These are phyloP conservation scores for Amaranthus cruentus DNA, from an alignment of 148 eudicot genomes.

Conservation along the genomic window DNA sequence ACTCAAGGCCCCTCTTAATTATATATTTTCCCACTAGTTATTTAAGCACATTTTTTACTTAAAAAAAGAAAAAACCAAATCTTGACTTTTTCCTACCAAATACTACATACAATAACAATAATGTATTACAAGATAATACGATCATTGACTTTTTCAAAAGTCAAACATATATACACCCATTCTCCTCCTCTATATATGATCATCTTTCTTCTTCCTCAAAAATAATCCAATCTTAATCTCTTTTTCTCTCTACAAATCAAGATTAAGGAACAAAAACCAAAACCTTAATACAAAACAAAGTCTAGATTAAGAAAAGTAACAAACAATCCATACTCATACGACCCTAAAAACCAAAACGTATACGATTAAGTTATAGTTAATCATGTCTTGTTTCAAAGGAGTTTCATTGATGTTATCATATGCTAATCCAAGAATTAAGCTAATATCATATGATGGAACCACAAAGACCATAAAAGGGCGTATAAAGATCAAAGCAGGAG, in stretches of 20 bases:
- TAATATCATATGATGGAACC: constrained; percentile 60
- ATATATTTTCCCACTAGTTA: too few relatives aligned
- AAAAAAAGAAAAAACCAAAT: constrained; percentile 2
- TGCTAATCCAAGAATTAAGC: constrained; percentile 27
- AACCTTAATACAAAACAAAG: too few relatives aligned
- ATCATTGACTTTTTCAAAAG: constrained; percentile 19
- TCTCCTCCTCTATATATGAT: neutral
- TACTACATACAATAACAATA: neutral
- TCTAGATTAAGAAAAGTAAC: too few relatives aligned
- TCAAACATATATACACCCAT: constrained; percentile 16
- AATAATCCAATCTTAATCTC: too few relatives aligned
- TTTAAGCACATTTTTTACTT: neutral
- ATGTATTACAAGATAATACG: neutral
- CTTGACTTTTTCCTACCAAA: constrained; percentile 20
- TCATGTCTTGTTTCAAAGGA: constrained; percentile 15
- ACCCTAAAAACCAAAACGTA: too few relatives aligned
- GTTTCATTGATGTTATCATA: neutral
- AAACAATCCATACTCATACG: too few relatives aligned
- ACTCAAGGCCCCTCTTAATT: neutral
- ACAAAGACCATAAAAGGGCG: constrained; percentile 35
- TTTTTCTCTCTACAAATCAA: neutral
- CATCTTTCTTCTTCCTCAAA: neutral
- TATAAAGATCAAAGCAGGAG: constrained; percentile 46
- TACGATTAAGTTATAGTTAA: too few relatives aligned
- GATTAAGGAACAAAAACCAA: too few relatives aligned